A percentile compares a stretch with the other conserved stretches of the same genome.
Evolutionary conservation across 2,329 filamentous ascomycete genomes (phyloP).

Genomic region (Xylariaceae sp.): DNA sequence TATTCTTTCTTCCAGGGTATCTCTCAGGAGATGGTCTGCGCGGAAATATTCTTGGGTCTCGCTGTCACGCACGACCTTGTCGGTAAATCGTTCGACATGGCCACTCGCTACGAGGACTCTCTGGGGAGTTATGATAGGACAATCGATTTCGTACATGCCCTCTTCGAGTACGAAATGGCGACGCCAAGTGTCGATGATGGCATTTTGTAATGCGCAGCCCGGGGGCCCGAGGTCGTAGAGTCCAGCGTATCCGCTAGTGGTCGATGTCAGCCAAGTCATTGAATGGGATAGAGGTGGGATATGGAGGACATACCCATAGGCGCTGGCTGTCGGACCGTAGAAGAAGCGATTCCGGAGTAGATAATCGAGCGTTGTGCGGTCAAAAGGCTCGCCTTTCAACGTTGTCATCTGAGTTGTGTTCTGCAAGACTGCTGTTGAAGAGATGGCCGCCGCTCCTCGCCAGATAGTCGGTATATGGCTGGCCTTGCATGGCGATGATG

Average conservation of each 20-base stretch:
- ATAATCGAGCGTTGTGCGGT: neutral
- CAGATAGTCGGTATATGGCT: no score
- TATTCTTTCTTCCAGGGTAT: conserved; percentile 80
- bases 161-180: conserved; percentile 92
- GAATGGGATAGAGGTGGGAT: neutral
- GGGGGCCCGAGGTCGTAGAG: conserved; percentile 93
- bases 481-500: no score
- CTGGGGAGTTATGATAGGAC: conserved; percentile 87
- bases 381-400: neutral
- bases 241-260: conserved; percentile 69
- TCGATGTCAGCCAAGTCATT: neutral
- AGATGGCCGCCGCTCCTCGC: no score
- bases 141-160: conserved; percentile 94
- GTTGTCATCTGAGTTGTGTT: neutral
- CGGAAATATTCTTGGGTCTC: conserved; percentile 96
- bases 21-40: conserved; percentile 94
- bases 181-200: conserved; percentile 84
- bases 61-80: conserved; percentile 99
- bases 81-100: conserved; percentile 96
- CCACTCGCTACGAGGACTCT: conserved; percentile 93
- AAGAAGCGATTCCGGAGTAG: neutral
- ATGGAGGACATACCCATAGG: neutral
- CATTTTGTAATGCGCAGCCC: conserved; percentile 79
- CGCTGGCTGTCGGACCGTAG: neutral
- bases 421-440: no score